Base-by-base conservation (phyloP, 2,329 filamentous ascomycete genomes). In the Phialophora expanda region DNA sequence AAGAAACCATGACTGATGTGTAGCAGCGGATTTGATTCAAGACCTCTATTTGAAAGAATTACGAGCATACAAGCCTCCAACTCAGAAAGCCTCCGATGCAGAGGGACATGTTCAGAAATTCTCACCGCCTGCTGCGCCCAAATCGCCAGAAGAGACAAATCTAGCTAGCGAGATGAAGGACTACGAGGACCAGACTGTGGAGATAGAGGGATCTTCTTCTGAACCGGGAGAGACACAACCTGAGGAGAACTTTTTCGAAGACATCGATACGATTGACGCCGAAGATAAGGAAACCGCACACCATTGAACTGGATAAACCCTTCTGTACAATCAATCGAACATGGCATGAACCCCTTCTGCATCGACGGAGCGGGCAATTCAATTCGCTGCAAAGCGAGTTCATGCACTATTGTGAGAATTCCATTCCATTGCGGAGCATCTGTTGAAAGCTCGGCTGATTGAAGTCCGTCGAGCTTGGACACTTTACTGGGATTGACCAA, bases 1-100 rank as follows among this genome's bases (percentile, higher is more conserved):
- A 44, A 34, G 54, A 41, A 30, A 12, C 54, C 24, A 61, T 32
- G 24, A 56, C 66, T 68, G n/a, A 68, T 55, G 26, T 34, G 6
- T 26, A 71, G 44, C 78, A 98, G 95, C 92, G 88, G 95, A 99
- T 81, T 88, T 97, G 76, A 92, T 99, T 75, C 95, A 98, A 83
- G 94, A 98, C 79, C 87, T 99, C 78, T 99, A 99, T 86, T 89
- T 99, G 75, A 90, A 90, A 81, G 93, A 98, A 83, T 89, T 99
- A 78, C 95, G 94, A 84, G 87, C 88, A 82, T 98, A 97, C 90
- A 98, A 98, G 87, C 84, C 89, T 71, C 84, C 91, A 64, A 84
- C 88, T 73, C 79, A 94, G 83, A 97, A 97, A 86, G 86, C 92
- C 71, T 87, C 87, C 75, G 95, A 98, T 77, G 85, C 93, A 77